Percentiles rank a stretch among this genome's conserved stretches.
phyloP scores from a whole-genome alignment of 225 moss, liverwort and hornwort genomes.

The Ulota crispa region DNA sequence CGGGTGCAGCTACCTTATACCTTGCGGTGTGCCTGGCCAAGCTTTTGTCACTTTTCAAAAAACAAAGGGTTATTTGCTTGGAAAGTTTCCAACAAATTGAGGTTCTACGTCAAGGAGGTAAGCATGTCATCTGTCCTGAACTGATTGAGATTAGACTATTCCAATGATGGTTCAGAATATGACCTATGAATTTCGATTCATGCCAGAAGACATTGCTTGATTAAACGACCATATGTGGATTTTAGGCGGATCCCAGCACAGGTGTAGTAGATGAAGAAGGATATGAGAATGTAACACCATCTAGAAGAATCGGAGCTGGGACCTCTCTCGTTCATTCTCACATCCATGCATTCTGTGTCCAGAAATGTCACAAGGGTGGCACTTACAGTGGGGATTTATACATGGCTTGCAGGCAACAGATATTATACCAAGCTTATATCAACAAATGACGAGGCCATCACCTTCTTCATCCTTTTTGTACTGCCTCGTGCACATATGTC shows the following conservation, averaged over 20 bases:
- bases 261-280: constrained; percentile 80
- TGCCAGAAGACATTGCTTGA: too few species aligned
- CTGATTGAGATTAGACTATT: background rate
- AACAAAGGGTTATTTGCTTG: constrained; percentile 57
- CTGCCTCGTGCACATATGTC: background rate
- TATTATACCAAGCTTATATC: constrained; percentile 49
- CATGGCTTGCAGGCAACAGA: constrained; percentile 62
- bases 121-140: background rate
- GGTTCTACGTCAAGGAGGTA: constrained; percentile 75
- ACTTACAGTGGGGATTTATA: background rate
- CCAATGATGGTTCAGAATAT: background rate
- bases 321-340: background rate
- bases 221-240: background rate
- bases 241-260: constrained; percentile 73
- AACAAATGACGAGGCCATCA: too few species aligned
- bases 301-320: constrained; percentile 77
- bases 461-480: background rate
- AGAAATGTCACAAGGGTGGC: background rate
- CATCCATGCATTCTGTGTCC: background rate
- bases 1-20: too few species aligned
- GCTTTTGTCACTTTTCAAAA: constrained; percentile 75
- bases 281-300: constrained; percentile 62
- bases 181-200: background rate
- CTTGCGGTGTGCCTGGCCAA: constrained; percentile 67
- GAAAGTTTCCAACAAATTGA: constrained; percentile 72